phyloP scores from a whole-genome alignment of 805 yeast species.

The Candida maris region DNA sequence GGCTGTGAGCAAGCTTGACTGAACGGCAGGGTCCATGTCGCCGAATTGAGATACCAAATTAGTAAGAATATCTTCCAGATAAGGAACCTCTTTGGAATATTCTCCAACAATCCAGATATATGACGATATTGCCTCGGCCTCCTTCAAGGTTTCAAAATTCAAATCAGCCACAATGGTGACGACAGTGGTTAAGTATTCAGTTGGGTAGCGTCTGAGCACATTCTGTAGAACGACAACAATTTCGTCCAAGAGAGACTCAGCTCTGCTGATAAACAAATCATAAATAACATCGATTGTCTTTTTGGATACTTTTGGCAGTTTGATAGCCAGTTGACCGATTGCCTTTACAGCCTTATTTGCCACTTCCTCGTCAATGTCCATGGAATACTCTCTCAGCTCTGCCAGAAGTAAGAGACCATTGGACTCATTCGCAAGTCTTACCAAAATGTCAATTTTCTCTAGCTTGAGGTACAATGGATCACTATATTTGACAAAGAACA shows the following conservation, averaged over 20 bases:
- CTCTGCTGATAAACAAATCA: constrained; percentile 57
- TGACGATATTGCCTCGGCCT: constrained; percentile 50
- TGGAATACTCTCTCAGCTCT: constrained; percentile 74
- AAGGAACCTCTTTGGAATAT: constrained; percentile 58
- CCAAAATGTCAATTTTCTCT: constrained; percentile 73
- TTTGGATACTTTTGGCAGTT: constrained; percentile 48
- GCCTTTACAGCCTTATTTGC: constrained; percentile 64
- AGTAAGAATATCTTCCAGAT: constrained; percentile 44
- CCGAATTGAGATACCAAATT: constrained; percentile 48
- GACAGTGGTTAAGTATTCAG: constrained; percentile 45
- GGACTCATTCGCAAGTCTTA: constrained; percentile 59
- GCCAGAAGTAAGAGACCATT: constrained; percentile 59
- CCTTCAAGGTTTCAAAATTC: constrained; percentile 44
- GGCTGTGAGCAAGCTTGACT: constrained; percentile 55
- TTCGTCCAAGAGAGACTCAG: constrained; percentile 58
- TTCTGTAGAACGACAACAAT: constrained; percentile 60
- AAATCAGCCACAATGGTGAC: constrained; percentile 50
- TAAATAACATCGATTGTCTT: constrained; percentile 60
- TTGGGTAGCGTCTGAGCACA: constrained; percentile 63
- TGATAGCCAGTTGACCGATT: constrained; percentile 69
- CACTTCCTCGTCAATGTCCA: constrained; percentile 81
- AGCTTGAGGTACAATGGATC: constrained; percentile 77
- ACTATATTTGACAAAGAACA: constrained; percentile 84
- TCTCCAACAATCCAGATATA: constrained; percentile 74
- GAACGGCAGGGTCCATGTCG: constrained; percentile 59